A percentile compares a stretch with the other conserved stretches of the same genome.
Conservation (phyloP, 805 yeast species). For the Metschnikowia aberdeeniae region DNA sequence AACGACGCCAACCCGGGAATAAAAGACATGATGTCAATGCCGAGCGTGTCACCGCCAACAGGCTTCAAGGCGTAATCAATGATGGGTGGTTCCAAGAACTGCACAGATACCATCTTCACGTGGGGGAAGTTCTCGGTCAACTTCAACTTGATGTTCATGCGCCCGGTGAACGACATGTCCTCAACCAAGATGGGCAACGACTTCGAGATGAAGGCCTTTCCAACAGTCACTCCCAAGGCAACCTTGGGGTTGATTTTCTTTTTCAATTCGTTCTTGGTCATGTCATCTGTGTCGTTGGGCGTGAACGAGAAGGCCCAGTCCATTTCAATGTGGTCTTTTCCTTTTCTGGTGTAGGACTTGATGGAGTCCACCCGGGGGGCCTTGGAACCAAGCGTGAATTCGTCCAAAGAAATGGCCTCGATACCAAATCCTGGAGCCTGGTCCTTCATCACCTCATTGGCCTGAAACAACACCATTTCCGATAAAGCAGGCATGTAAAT, state of each 20-base stretch:
- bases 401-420: constrained; percentile 66
- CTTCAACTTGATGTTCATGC: constrained; percentile 58
- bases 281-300: constrained; percentile 77
- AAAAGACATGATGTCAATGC: constrained; percentile 78
- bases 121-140: constrained; percentile 72
- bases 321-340: constrained; percentile 68
- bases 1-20: constrained; percentile 75
- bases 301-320: constrained; percentile 80
- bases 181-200: constrained; percentile 75
- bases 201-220: constrained; percentile 76
- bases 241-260: constrained; percentile 76
- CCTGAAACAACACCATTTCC: constrained; percentile 65
- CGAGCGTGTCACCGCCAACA: constrained; percentile 85
- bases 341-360: constrained; percentile 68
- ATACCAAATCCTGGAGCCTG: constrained; percentile 82
- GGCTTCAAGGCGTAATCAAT: constrained; percentile 81
- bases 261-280: constrained; percentile 72
- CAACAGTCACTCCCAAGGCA: constrained; percentile 74
- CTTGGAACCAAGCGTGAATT: constrained; percentile 76
- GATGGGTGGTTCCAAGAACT: constrained; percentile 71
- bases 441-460: constrained; percentile 64
- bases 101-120: constrained; percentile 64
- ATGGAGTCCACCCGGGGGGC: constrained; percentile 73
- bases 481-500: constrained; percentile 84
- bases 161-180: constrained; percentile 72